Conservation (phyloP, 176 grass and related monocot species). For the Sorghum bicolor region DNA sequence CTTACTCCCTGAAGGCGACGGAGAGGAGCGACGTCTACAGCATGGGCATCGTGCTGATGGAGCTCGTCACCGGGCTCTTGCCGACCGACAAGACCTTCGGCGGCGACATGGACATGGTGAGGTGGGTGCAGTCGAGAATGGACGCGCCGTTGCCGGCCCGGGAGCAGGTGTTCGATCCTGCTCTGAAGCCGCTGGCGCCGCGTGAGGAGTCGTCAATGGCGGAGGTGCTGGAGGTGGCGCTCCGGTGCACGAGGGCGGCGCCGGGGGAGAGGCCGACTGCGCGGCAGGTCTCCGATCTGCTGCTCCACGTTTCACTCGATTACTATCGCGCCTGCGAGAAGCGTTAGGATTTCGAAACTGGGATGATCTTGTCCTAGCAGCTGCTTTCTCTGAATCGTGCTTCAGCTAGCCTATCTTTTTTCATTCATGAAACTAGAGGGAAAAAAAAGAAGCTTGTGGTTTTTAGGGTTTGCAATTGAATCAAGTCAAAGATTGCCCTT, state of each 20-base stretch:
- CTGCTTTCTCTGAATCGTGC: constrained; percentile 9
- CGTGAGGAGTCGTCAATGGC: constrained; percentile 62
- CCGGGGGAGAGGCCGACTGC: constrained; percentile 76
- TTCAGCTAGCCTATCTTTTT: constrained; percentile 5
- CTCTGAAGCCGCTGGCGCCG: constrained; percentile 53
- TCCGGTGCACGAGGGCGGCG: constrained; percentile 60
- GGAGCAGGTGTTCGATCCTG: constrained; percentile 63
- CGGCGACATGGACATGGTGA: constrained; percentile 84
- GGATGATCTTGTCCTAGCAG: neutral
- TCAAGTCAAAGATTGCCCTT: constrained; percentile 14
- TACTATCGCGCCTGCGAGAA: constrained; percentile 48
- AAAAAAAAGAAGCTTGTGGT: neutral
- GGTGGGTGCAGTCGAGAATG: constrained; percentile 71
- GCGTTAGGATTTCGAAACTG: neutral
- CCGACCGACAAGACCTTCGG: constrained; percentile 77
- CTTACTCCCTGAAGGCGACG: constrained; percentile 79
- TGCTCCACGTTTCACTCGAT: constrained; percentile 67
- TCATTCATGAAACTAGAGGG: neutral
- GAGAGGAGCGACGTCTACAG: constrained; percentile 92
- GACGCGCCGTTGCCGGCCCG: constrained; percentile 18
- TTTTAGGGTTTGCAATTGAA: neutral
- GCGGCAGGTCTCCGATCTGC: constrained; percentile 71
- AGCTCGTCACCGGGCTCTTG: constrained; percentile 71
- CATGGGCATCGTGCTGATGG: constrained; percentile 94
- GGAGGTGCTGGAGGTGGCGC: constrained; percentile 65